Conservation (phyloP, 331 rosid species). For the Acacia concinna region DNA sequence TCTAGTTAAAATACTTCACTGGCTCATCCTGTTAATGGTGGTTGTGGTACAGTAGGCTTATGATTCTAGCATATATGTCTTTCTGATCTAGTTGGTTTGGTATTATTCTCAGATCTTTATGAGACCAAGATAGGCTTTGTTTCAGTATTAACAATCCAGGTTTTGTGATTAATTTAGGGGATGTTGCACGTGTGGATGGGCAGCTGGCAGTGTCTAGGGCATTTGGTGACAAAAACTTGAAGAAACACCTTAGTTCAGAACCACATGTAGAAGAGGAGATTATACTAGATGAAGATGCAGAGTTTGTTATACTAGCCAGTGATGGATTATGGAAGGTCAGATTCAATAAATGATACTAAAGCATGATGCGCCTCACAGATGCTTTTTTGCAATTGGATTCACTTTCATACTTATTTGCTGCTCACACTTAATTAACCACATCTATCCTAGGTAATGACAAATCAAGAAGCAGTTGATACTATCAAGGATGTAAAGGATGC, state of each 20-base stretch:
- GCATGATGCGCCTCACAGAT: constrained; percentile 7
- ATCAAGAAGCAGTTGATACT: constrained; percentile 80
- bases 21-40: constrained; percentile 1
- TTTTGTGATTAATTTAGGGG: constrained; percentile 58
- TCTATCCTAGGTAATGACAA: constrained; percentile 76
- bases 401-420: background rate
- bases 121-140: constrained; percentile 13
- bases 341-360: constrained; percentile 20
- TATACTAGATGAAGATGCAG: constrained; percentile 60
- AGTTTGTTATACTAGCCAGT: constrained; percentile 84
- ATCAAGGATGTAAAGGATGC: constrained; percentile 76
- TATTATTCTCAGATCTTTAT: constrained; percentile 3
- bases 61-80: constrained; percentile 5
- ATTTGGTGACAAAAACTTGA: constrained; percentile 93
- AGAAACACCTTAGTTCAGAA: constrained; percentile 85
- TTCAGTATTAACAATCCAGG: constrained; percentile 9
- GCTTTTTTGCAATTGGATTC: background rate
- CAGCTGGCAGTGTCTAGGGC: constrained; percentile 97
- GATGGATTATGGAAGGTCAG: constrained; percentile 99
- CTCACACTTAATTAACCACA: background rate
- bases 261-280: constrained; percentile 58
- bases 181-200: constrained; percentile 94
- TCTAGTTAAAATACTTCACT: background rate
- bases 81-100: constrained; percentile 2
- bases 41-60: background rate